Percentiles rank a stretch among this genome's conserved stretches.
Evolutionary conservation across 129 eudicot genomes (phyloP).

Genomic region (Solidago caesia): DNA sequence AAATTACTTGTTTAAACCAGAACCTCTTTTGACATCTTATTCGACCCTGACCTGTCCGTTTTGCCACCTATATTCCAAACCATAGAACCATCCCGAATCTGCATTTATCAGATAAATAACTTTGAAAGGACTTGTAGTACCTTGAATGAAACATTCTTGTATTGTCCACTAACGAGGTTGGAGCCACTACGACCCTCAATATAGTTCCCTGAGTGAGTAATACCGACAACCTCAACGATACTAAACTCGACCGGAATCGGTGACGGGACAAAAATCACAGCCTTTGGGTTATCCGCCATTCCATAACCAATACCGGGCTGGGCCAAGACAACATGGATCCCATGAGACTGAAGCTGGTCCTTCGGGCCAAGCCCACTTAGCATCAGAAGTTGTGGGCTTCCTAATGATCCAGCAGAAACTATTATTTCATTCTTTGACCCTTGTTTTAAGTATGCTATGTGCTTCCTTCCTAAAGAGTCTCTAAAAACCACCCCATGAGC

Average conservation of each 20-base stretch:
- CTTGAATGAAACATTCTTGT: slow-evolving; percentile 11
- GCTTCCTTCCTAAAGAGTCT: slow-evolving; percentile 49
- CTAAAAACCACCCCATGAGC: slow-evolving; percentile 61
- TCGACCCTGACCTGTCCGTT: background rate
- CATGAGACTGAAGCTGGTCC: slow-evolving; percentile 47
- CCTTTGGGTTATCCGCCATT: slow-evolving; percentile 61
- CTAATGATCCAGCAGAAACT: slow-evolving; percentile 61
- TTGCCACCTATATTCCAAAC: background rate
- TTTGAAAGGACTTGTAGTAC: background rate
- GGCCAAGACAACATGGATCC: slow-evolving; percentile 45
- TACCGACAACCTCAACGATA: slow-evolving; percentile 62
- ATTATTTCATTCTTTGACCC: slow-evolving; percentile 52
- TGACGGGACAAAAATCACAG: slow-evolving; percentile 51
- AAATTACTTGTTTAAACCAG: background rate
- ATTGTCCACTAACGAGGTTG: slow-evolving; percentile 23
- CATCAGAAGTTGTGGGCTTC: slow-evolving; percentile 69
- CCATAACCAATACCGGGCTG: slow-evolving; percentile 52
- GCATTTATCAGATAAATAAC: background rate
- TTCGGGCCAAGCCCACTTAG: slow-evolving; percentile 58
- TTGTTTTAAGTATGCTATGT: slow-evolving; percentile 42
- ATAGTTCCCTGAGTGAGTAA: slow-evolving; percentile 44
- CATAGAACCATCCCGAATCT: background rate
- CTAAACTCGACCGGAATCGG: slow-evolving; percentile 52
- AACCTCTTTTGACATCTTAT: background rate
- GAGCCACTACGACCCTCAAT: slow-evolving; percentile 63